These are phyloP conservation scores for Penicillium sumatraense DNA, from an alignment of 2,329 filamentous ascomycete species.

Conservation along the genomic window DNA sequence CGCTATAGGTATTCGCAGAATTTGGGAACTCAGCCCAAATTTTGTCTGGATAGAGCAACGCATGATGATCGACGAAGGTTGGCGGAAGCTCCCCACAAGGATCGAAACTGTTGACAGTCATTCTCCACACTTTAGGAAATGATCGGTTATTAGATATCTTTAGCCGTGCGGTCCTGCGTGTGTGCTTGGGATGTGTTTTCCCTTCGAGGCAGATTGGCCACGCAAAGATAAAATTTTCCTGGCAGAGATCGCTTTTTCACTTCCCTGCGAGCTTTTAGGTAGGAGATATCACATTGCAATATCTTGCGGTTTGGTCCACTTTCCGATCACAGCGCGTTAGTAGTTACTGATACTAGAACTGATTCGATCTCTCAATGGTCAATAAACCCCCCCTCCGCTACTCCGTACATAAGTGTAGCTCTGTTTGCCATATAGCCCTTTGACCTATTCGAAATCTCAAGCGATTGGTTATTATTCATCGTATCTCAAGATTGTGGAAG, in stretches of 20 bases:
- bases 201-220: no score
- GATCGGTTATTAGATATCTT: no score
- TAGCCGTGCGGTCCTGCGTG: no score
- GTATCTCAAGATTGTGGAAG: neutral
- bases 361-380: neutral
- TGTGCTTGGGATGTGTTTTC: no score
- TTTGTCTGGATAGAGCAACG: constrained; percentile 31
- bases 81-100: constrained; percentile 30
- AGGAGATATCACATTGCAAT: no score
- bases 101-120: neutral
- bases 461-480: neutral
- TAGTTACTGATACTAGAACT: no score
- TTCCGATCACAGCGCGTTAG: no score
- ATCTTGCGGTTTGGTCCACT: no score
- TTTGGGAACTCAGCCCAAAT: constrained; percentile 40
- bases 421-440: neutral
- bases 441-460: neutral
- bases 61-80: constrained; percentile 40
- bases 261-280: no score
- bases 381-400: neutral
- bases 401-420: neutral
- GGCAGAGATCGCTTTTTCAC: no score
- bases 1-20: constrained; percentile 29
- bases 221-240: no score
- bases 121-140: no score